Evolutionary conservation across 148 eudicot genomes (phyloP).

Genomic region (Diospyros kaki): DNA sequence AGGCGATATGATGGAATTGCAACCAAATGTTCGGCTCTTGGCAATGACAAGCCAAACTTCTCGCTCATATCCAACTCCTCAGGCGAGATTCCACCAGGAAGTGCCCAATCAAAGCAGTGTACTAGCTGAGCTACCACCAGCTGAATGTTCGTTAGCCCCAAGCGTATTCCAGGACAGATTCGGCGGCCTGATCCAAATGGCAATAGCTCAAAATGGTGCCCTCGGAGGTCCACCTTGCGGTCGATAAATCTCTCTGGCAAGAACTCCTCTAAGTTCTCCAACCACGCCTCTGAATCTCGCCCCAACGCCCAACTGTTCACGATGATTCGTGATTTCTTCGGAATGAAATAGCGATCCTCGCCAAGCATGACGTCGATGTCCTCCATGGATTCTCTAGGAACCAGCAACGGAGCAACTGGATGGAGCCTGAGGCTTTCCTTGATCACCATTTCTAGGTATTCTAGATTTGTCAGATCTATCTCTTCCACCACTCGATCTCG

Average conservation of each 20-base stretch:
- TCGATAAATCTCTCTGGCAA: constrained; percentile 46
- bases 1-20: no score
- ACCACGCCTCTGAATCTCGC: constrained; percentile 49
- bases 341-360: constrained; percentile 37
- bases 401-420: constrained; percentile 47
- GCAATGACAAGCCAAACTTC: constrained; percentile 22
- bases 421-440: constrained; percentile 55
- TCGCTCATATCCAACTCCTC: constrained; percentile 53
- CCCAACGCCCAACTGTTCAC: constrained; percentile 62
- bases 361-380: constrained; percentile 9
- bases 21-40: no score
- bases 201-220: constrained; percentile 56
- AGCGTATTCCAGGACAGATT: no score
- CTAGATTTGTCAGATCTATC: constrained; percentile 37
- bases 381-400: constrained; percentile 56
- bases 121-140: constrained; percentile 40
- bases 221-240: constrained; percentile 44
- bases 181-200: constrained; percentile 74
- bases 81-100: constrained; percentile 34
- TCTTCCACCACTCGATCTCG: constrained; percentile 30
- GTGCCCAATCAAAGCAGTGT: constrained; percentile 57
- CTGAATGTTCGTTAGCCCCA: no score
- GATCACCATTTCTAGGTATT: constrained; percentile 44
- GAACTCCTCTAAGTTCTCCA: constrained; percentile 40
- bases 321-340: constrained; percentile 39